Evolutionary conservation across 1,284 basidiomycete species (phyloP).

Genomic region (Cutaneotrichosporon mucoides): DNA sequence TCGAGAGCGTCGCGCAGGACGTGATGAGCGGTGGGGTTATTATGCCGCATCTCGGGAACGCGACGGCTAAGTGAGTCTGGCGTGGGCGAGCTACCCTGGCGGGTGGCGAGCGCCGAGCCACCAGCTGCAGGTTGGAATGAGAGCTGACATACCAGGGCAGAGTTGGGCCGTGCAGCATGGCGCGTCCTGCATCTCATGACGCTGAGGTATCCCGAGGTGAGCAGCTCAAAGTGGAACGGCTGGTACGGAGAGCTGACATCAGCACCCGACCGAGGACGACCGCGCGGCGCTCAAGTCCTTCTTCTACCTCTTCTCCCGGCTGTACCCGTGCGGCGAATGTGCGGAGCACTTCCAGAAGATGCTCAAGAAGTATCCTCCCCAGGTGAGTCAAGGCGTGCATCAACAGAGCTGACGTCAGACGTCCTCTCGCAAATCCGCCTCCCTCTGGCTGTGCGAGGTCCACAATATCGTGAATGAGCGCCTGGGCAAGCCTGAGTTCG

Average conservation of each 20-base stretch:
- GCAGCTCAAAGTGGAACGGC: constrained; percentile 16
- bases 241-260: constrained; percentile 13
- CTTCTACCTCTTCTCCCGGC: constrained; percentile 67
- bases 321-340: constrained; percentile 80
- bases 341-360: constrained; percentile 84
- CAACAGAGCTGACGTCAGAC: constrained; percentile 58
- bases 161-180: constrained; percentile 87
- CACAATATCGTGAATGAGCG: constrained; percentile 90
- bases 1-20: background rate
- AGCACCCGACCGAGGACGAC: constrained; percentile 79
- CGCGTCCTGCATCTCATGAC: constrained; percentile 84
- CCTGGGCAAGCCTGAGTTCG: constrained; percentile 78
- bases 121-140: too few relatives aligned
- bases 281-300: constrained; percentile 74
- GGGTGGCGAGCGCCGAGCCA: too few relatives aligned
- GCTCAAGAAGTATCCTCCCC: constrained; percentile 78
- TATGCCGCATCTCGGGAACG: constrained; percentile 87
- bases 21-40: constrained; percentile 67
- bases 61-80: constrained; percentile 77
- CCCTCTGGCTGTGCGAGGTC: constrained; percentile 79
- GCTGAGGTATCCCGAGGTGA: constrained; percentile 78
- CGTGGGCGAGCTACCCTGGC: background rate
- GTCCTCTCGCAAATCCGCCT: constrained; percentile 73
- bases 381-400: constrained; percentile 55
- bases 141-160: constrained; percentile 59